phyloP scores from a whole-genome alignment of 108 stramenopile genomes.

The Nannochloropsis salina region DNA sequence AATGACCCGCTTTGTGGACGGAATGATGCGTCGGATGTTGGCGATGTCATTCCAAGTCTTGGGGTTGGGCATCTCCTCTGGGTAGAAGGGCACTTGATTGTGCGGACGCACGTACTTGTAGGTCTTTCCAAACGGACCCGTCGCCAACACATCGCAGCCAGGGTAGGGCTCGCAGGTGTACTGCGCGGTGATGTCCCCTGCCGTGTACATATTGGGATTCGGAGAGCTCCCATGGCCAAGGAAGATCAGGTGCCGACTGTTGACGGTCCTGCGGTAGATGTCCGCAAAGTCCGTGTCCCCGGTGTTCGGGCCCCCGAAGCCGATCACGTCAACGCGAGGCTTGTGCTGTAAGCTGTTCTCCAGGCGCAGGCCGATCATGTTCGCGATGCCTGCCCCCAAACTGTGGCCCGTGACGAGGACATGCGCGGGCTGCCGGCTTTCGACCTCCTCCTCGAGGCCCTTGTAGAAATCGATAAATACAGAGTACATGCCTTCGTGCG shows the following conservation, averaged over 20 bases:
- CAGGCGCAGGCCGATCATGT: neutral
- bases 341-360: slow-evolving; percentile 13
- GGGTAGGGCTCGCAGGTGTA: slow-evolving; percentile 14
- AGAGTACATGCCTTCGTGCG: slow-evolving; percentile 16
- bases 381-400: slow-evolving; percentile 5
- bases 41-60: neutral
- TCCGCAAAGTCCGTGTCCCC: slow-evolving; percentile 5
- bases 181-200: slow-evolving; percentile 13
- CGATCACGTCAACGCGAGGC: neutral
- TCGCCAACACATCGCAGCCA: neutral
- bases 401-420: slow-evolving; percentile 12
- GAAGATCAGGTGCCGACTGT: neutral
- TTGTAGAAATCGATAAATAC: slow-evolving; percentile 3
- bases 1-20: neutral
- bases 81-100: neutral
- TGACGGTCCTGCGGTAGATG: neutral
- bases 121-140: neutral
- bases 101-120: slow-evolving; percentile 3
- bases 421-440: neutral
- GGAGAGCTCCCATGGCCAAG: neutral
- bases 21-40: neutral
- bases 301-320: slow-evolving; percentile 7
- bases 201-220: neutral
- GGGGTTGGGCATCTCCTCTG: neutral
- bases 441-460: neutral